Evolutionary conservation across 306 rosid genomes (phyloP), one percentile per base, ranked within the genome.

Genomic region (Vachellia collinsii): DNA sequence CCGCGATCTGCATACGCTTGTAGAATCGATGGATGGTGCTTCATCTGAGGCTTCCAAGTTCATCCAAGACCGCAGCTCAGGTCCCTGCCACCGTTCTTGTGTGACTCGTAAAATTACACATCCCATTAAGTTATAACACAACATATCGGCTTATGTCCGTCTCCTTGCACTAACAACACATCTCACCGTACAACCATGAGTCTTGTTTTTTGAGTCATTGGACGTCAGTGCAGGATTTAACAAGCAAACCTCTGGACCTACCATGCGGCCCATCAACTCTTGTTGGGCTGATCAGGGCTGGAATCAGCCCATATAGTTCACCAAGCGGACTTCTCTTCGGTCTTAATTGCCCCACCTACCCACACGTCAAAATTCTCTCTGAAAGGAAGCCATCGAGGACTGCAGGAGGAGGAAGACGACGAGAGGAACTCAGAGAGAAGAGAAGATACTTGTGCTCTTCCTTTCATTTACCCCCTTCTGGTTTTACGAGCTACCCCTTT

Each of bases 341-440:
- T 77, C 74, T 48, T 77, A 23, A 65, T 65, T 50, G 39, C 41
- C 19, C 23, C 72, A 77, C 81, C 79, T 22, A 59, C 69, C 16
- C 23, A 75, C 42, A 11, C 4, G 3, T 37, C 47, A 5, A 20
- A 20, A 5, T 20, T 56, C 63, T 56, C 4, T 20, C 0, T 56
- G 11, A 1, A n/a, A n/a, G 3, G 20, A 56, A 20, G 34, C 1
- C 34, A 29, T 29, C 34, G 34, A 56, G 29, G 63, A 12, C 8
- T 2, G 8, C 12, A 20, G 0, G 10, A 3, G 38, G 11, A 41
- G 6, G 53, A 22, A 7, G 78, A 54, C 10, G 12, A 11, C 23
- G 20, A 3, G 39, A 54, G 12, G 20, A n/a, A 9, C 8, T 20
- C 63, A n/a, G 69, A 12, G 56, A n/a, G 61, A 6, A 14, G 10